phyloP scores from a whole-genome alignment of 2,329 filamentous ascomycete species.

The Arachnomyces sp. region DNA sequence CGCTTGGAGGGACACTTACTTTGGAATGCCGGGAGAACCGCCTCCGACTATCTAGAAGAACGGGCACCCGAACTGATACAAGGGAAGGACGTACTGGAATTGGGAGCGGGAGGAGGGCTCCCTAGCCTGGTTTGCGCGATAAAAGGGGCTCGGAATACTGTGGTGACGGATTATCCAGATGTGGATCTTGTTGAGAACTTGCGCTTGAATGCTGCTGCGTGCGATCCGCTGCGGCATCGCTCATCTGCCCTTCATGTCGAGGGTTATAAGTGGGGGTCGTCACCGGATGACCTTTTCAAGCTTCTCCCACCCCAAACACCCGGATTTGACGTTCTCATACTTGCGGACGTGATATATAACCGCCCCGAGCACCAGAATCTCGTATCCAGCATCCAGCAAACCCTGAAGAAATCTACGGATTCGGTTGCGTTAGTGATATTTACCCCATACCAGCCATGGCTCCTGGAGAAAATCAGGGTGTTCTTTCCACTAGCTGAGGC shows the following conservation, averaged over 20 bases:
- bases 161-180: conserved; percentile 87
- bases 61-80: conserved; percentile 54
- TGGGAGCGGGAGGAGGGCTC: conserved; percentile 81
- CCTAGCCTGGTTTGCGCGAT: conserved; percentile 71
- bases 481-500: conserved; percentile 75
- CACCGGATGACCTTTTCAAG: conserved; percentile 51
- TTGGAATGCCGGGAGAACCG: conserved; percentile 80
- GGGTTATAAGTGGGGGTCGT: conserved; percentile 79
- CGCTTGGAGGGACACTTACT: conserved; percentile 63
- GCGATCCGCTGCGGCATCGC: conserved; percentile 38
- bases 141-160: conserved; percentile 59
- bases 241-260: conserved; percentile 48
- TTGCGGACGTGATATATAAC: conserved; percentile 86
- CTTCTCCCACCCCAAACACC: conserved; percentile 42
- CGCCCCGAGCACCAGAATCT: conserved; percentile 79
- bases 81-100: conserved; percentile 68
- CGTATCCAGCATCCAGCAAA: conserved; percentile 61
- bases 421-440: conserved; percentile 81
- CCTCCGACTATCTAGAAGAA: conserved; percentile 70
- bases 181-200: conserved; percentile 74
- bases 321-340: conserved; percentile 70
- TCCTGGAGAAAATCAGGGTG: conserved; percentile 71
- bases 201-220: conserved; percentile 61
- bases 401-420: conserved; percentile 49
- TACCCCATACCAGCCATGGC: conserved; percentile 87